Evolutionary conservation across 176 grass and related monocot species (phyloP).

Genomic region (Hyparrhenia diplandra): DNA sequence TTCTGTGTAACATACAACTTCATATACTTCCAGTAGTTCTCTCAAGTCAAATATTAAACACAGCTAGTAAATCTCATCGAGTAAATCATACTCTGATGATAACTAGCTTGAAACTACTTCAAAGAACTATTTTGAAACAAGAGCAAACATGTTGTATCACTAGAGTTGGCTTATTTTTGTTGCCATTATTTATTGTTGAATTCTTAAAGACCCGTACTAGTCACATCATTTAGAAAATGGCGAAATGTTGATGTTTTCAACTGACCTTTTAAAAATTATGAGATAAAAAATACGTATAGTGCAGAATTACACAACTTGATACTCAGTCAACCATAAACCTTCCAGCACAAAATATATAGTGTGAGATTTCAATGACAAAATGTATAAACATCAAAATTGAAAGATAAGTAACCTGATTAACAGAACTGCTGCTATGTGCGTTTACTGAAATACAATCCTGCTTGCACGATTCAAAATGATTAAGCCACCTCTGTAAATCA

Average conservation of each 20-base stretch:
- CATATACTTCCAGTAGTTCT: background rate
- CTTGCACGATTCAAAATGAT: constrained; percentile 69
- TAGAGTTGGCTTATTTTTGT: background rate
- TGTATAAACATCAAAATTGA: constrained; percentile 4
- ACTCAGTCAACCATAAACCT: background rate
- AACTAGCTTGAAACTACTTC: background rate
- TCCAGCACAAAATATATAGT: background rate
- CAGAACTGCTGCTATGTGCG: constrained; percentile 82
- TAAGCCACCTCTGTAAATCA: constrained; percentile 66
- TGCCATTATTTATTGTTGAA: background rate
- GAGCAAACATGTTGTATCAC: background rate
- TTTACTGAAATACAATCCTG: constrained; percentile 88
- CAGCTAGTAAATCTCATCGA: background rate
- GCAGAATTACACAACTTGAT: background rate
- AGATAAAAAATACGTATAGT: background rate
- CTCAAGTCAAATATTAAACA: background rate
- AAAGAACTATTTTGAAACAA: background rate
- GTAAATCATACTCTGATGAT: background rate
- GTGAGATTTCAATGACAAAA: constrained; percentile 4
- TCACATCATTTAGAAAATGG: background rate
- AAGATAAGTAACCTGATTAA: constrained; percentile 65
- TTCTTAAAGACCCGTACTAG: background rate
- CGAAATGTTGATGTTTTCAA: background rate
- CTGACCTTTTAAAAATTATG: background rate
- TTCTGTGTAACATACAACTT: background rate